Evolutionary conservation across 768 basidiomycete species (phyloP), one percentile per base, ranked within the genome.

Genomic region (Neoboletus subvelutipes): DNA sequence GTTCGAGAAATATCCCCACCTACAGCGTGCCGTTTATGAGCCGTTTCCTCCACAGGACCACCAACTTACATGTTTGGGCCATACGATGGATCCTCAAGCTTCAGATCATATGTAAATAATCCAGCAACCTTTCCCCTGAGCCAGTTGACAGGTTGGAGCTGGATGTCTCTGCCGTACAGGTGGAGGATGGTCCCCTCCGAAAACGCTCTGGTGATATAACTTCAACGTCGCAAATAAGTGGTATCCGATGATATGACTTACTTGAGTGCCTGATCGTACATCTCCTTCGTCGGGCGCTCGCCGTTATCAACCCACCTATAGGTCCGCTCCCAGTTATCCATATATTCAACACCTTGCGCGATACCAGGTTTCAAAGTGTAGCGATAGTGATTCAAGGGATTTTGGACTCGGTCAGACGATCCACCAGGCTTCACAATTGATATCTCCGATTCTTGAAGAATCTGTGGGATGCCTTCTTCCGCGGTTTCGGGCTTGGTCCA

Each of bases 1-100:
- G 47, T 29, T 58, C 5, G 61, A 64, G 40, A 63, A 63, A 42
- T 63, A 60, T 34, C 48, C 62, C 62, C 62, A 63, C 62, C 62
- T 63, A 41, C 43, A 43, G 8, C 11, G 34, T 0, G 11, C 15
- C 1, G 8, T 20, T 22, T 15, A 33, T 39, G 12, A 47, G 37
- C 26, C 4, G 5, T 6, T 24, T 39, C 24, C 28, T 15, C 12
- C 0, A 7, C 6, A 17, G 2, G 3, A 4, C 3, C 26, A 48
- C 1, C 3, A 36, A 54, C 64, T 40, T 46, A 65, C 64, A 65
- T 45, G 53, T 65, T 65, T 1, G 60, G 50, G 9, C 53, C 55
- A 7, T 66, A 65, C 17, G 50, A 53, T 9, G 61, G 40, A 12
- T 62, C 56, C 1, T 20, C 0, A 1, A 53, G 46, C 2, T 60